phyloP scores from a whole-genome alignment of 2,329 filamentous ascomycete species.

The Aspergillus fischeri region DNA sequence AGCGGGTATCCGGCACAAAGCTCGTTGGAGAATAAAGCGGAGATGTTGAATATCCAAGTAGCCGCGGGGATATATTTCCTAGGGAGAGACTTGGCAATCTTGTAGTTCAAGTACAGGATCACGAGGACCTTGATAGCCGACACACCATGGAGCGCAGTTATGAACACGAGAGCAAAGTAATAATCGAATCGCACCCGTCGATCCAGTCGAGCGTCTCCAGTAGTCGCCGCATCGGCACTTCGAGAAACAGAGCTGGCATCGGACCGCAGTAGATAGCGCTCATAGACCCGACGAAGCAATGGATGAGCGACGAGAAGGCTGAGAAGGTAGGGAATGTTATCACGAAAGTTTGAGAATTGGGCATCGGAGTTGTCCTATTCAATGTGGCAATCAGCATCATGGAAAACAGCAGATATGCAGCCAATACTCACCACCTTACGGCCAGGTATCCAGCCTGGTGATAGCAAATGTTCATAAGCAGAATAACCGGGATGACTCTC shows the following conservation, averaged over 20 bases:
- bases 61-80: constrained; percentile 65
- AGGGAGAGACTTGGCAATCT: constrained; percentile 68
- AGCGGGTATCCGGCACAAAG: constrained; percentile 73
- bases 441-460: constrained; percentile 85
- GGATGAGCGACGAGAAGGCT: constrained; percentile 74
- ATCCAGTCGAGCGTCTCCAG: constrained; percentile 56
- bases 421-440: constrained; percentile 69
- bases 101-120: constrained; percentile 80
- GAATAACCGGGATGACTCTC: constrained; percentile 76
- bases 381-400: constrained; percentile 16
- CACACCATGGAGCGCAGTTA: constrained; percentile 76
- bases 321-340: constrained; percentile 78
- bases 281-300: constrained; percentile 68
- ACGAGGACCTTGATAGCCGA: constrained; percentile 76
- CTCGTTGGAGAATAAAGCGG: constrained; percentile 85
- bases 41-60: constrained; percentile 89
- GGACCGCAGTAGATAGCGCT: constrained; percentile 48
- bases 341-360: constrained; percentile 81
- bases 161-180: constrained; percentile 72
- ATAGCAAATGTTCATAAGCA: constrained; percentile 67
- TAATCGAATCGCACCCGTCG: constrained; percentile 79
- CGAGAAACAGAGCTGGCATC: constrained; percentile 23
- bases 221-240: constrained; percentile 15
- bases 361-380: constrained; percentile 77
- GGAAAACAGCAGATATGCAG: neutral